These are phyloP conservation scores for Ilex asprella DNA, from an alignment of 257 asterid genomes.

Conservation along the genomic window DNA sequence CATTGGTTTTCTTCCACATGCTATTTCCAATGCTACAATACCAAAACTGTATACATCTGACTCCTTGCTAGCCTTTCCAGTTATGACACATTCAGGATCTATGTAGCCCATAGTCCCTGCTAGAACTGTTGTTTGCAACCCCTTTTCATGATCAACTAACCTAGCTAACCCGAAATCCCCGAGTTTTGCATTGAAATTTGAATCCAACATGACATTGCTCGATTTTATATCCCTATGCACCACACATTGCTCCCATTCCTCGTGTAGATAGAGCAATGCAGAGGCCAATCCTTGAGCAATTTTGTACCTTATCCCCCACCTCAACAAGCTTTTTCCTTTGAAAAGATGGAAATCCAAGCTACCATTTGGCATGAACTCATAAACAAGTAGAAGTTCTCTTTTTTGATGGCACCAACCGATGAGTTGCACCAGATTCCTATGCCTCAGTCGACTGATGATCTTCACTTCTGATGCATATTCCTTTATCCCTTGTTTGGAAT, in stretches of 20 bases:
- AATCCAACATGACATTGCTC: constrained; percentile 46
- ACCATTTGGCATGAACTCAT: constrained; percentile 37
- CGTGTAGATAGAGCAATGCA: constrained; percentile 33
- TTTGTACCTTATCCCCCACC: constrained; percentile 24
- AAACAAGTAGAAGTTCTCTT: constrained; percentile 33
- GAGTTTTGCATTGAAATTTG: constrained; percentile 30
- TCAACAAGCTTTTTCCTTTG: constrained; percentile 3
- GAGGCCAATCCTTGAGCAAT: constrained; percentile 37
- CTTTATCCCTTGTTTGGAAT: constrained; percentile 41
- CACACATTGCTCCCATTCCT: constrained; percentile 40
- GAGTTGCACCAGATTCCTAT: constrained; percentile 45
- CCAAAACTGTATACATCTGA: constrained; percentile 32
- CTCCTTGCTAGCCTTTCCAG: constrained; percentile 36
- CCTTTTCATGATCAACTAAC: constrained; percentile 38
- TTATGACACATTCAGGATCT: constrained; percentile 35
- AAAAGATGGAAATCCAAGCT: constrained; percentile 36
- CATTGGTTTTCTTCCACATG: constrained; percentile 29
- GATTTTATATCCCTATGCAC: constrained; percentile 37
- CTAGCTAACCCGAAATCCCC: constrained; percentile 53
- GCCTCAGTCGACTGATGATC: constrained; percentile 43
- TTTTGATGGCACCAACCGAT: constrained; percentile 52
- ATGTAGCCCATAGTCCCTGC: constrained; percentile 39
- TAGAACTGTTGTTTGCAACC: constrained; percentile 28
- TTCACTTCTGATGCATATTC: constrained; percentile 55
- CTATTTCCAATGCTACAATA: constrained; percentile 27